A percentile compares a stretch with the other conserved stretches of the same genome.
Evolutionary conservation across 148 eudicot species (phyloP).

Genomic region (Polygonum maritimum): DNA sequence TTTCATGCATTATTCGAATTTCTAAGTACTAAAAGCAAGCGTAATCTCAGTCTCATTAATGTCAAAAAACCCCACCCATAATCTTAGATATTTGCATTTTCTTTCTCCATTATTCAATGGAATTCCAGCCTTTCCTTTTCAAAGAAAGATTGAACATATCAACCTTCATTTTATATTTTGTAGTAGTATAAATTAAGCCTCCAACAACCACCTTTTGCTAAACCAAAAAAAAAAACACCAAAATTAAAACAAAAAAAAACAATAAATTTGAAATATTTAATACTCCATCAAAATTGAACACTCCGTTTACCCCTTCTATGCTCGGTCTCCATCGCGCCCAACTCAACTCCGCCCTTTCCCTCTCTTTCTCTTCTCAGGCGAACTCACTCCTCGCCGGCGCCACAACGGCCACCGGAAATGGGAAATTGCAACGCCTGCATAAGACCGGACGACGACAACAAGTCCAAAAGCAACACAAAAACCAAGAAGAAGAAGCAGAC

Average conservation of each 20-base stretch:
- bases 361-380: neutral
- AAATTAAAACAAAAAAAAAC: neutral
- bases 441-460: slow-evolving; percentile 21
- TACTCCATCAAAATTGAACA: neutral
- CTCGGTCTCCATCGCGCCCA: slow-evolving; percentile 2
- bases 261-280: neutral
- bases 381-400: neutral
- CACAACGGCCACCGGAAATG: slow-evolving; percentile 20
- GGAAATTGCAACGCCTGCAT: slow-evolving; percentile 64
- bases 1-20: neutral
- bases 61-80: neutral
- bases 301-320: neutral
- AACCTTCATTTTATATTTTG: neutral
- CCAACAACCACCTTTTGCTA: neutral
- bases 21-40: neutral
- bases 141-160: neutral
- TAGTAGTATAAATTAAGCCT: neutral
- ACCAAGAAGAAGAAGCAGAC: slow-evolving; percentile 13
- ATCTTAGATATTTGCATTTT: neutral
- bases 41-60: neutral
- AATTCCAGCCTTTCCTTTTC: neutral
- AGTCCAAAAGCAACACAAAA: slow-evolving; percentile 11
- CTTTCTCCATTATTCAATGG: neutral
- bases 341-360: slow-evolving; percentile 6
- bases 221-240: neutral